Percentiles rank a stretch among this genome's conserved stretches.
Conservation (phyloP, 2,329 filamentous ascomycete genomes). For the Cladosporium sp. region DNA sequence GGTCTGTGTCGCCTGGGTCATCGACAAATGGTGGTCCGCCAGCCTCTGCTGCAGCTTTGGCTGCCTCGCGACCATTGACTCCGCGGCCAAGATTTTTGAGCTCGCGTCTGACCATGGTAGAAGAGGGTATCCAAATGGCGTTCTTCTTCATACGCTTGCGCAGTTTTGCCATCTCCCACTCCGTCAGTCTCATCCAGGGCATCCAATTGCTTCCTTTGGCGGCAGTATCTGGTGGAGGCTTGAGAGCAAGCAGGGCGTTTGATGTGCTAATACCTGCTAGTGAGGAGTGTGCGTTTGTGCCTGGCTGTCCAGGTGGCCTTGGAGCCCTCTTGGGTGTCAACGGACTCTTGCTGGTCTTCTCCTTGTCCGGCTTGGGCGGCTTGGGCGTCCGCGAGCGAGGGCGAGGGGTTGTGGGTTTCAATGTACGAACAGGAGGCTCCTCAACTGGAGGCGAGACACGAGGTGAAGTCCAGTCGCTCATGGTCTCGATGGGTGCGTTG, state of each 20-base stretch:
- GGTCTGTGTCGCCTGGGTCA: constrained; percentile 47
- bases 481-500: constrained; percentile 40
- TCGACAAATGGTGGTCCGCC: constrained; percentile 67
- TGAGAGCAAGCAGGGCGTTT: constrained; percentile 60
- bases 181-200: constrained; percentile 66
- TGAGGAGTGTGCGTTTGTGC: constrained; percentile 57
- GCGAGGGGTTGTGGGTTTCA: constrained; percentile 29
- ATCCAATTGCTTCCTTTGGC: constrained; percentile 61
- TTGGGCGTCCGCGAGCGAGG: constrained; percentile 41
- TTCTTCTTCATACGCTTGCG: constrained; percentile 92
- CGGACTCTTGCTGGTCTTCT: constrained; percentile 39
- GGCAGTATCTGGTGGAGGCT: constrained; percentile 62
- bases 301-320: constrained; percentile 48
- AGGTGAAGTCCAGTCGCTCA: constrained; percentile 44
- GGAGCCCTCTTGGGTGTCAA: constrained; percentile 48
- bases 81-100: constrained; percentile 69
- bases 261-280: constrained; percentile 62
- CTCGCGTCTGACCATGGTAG: constrained; percentile 82
- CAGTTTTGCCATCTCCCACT: constrained; percentile 70
- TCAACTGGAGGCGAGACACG: constrained; percentile 39
- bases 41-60: constrained; percentile 61
- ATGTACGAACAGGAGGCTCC: constrained; percentile 27
- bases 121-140: constrained; percentile 78
- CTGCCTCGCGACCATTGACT: constrained; percentile 44
- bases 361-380: constrained; percentile 37